Base-by-base conservation (phyloP, 202 grass and related monocot genomes). In the Schoenoplectus triqueter region DNA sequence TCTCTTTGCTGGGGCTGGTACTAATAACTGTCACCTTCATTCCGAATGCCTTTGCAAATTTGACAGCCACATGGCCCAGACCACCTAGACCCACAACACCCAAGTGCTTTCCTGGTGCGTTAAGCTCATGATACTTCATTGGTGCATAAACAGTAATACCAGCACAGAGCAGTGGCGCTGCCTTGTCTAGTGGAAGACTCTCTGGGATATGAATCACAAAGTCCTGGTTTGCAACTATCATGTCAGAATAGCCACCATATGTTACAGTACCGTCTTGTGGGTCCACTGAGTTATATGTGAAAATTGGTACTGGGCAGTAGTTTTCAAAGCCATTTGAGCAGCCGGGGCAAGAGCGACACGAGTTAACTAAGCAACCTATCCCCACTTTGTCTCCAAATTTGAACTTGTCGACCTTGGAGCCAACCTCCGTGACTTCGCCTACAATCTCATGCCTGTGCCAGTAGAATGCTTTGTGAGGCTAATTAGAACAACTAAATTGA, bases 301-400 rank as follows among this genome's bases (percentile, higher is more conserved):
- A n/a, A 20, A 93, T 82, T 0, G 64, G 22, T 40, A 47, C 62
- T 0, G 49, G 10, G 18, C 95, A 95, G 81, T 82, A 73, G 86
- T 98, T 98, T 89, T 98, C 95, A 0, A 90, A 90, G 63, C 84
- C 89, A 49, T 62, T 41, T 17, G 4, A 0, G 85, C 92, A 95
- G 77, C 14, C 49, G 9, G 15, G 60, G 80, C 95, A 98, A 70
- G 84, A 72, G 9, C 48, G 84, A 61, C 95, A 98, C 5, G 91
- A 86, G 80, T 92, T 93, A 10, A 90, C 95, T 85, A 98, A 85
- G 89, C 95, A 95, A 17, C 95, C 95, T 2, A 98, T 86, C 21
- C 92, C 92, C 0, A 93, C 95, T 63, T 69, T 87, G 49, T 98
- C 89, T 5, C 95, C 95, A 0, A 86, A 76, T 66, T 60, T 85